phyloP scores from a whole-genome alignment of 2,329 filamentous ascomycete species.

The Fusarium fracticaudum region DNA sequence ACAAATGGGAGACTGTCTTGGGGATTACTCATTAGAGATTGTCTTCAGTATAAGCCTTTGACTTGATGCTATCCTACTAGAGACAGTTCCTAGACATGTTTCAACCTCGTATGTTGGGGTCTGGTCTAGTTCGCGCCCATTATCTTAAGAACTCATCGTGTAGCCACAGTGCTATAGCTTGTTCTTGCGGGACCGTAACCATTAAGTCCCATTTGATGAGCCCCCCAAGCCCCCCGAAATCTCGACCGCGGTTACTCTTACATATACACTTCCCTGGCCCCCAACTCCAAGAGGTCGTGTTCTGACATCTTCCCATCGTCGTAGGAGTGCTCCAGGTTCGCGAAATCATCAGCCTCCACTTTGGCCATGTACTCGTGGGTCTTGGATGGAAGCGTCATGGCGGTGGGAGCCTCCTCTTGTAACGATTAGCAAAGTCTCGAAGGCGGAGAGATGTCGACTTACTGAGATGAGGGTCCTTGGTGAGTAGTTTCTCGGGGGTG shows the following conservation, averaged over 20 bases:
- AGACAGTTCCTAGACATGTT: neutral
- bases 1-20: neutral
- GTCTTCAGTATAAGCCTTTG: neutral
- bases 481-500: accelerated
- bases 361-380: accelerated
- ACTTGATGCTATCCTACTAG: neutral
- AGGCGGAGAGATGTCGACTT: neutral
- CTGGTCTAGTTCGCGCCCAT: neutral
- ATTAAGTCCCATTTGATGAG: neutral
- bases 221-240: neutral
- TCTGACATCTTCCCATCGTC: neutral
- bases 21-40: neutral
- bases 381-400: neutral
- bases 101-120: neutral
- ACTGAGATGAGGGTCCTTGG: neutral
- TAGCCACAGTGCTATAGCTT: neutral
- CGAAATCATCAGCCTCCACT: neutral
- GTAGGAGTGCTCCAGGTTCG: neutral
- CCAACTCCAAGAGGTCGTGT: neutral
- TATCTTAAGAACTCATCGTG: neutral
- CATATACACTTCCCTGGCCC: neutral
- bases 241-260: neutral
- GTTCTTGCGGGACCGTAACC: neutral
- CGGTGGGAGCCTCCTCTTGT: neutral
- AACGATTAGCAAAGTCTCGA: neutral